Evolutionary conservation across 768 basidiomycete species (phyloP).

Genomic region (Boletellus ananas): DNA sequence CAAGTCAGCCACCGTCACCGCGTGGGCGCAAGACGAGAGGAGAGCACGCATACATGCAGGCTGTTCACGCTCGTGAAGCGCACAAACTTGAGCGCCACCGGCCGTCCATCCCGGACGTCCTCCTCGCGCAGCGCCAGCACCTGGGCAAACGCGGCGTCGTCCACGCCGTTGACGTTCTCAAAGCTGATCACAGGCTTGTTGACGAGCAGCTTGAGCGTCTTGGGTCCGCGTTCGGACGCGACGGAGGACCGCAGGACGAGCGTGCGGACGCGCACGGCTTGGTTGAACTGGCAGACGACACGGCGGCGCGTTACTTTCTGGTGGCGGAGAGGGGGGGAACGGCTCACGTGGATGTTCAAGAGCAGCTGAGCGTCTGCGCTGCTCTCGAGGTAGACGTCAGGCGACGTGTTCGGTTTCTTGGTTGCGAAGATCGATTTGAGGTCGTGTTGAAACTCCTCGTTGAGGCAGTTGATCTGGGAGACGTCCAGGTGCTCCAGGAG

Average conservation of each 20-base stretch:
- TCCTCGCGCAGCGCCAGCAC: conserved; percentile 49
- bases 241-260: conserved; percentile 46
- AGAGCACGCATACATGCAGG: conserved; percentile 45
- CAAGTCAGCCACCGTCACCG: conserved; percentile 1
- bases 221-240: conserved; percentile 47
- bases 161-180: conserved; percentile 55
- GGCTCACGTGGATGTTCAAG: conserved; percentile 61
- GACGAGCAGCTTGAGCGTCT: conserved; percentile 55
- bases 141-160: conserved; percentile 52
- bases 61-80: conserved; percentile 67
- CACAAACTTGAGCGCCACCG: conserved; percentile 56
- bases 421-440: conserved; percentile 47
- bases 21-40: neutral
- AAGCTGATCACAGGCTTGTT: conserved; percentile 63
- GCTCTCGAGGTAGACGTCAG: conserved; percentile 50
- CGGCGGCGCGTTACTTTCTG: neutral
- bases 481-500: conserved; percentile 56
- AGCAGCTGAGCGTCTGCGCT: conserved; percentile 74
- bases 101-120: conserved; percentile 42
- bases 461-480: conserved; percentile 64
- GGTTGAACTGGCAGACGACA: conserved; percentile 52
- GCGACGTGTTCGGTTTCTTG: conserved; percentile 43
- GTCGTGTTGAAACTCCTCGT: conserved; percentile 52
- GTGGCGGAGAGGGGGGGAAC: neutral
- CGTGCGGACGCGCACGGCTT: conserved; percentile 59